These are phyloP conservation scores for Scheffersomyces titani DNA, from an alignment of 1,139 yeast species.

Conservation along the genomic window DNA sequence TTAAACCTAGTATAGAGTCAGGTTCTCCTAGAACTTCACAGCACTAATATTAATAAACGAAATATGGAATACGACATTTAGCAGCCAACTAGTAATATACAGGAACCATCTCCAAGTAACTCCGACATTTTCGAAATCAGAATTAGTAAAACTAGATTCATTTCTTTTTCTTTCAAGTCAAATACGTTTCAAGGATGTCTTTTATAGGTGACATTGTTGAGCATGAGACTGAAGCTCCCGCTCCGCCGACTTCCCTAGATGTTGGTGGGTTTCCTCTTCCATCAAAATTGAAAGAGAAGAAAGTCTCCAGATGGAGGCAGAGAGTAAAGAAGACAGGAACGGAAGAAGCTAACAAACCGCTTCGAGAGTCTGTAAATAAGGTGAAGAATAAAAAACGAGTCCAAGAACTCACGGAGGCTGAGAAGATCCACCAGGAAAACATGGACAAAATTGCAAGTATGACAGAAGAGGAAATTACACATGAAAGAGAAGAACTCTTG, in stretches of 20 bases:
- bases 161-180: neutral
- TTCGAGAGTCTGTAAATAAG: conserved; percentile 2
- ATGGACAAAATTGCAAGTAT: conserved; percentile 59
- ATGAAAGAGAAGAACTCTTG: conserved; percentile 68
- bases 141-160: neutral
- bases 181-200: conserved; percentile 47
- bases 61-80: neutral
- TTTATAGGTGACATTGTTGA: conserved; percentile 77
- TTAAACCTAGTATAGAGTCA: neutral
- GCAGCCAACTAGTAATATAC: neutral
- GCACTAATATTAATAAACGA: neutral
- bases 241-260: conserved; percentile 12
- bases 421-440: conserved; percentile 77
- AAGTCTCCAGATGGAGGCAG: conserved; percentile 27
- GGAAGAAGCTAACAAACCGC: conserved; percentile 1
- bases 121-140: neutral
- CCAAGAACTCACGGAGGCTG: conserved; percentile 53
- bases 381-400: neutral
- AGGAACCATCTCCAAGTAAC: neutral
- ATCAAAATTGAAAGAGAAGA: conserved; percentile 21
- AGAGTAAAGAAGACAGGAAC: conserved; percentile 6
- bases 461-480: conserved; percentile 65
- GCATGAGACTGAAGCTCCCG: conserved; percentile 48
- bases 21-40: neutral
- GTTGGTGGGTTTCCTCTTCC: conserved; percentile 48